phyloP scores from a whole-genome alignment of 176 grass and related monocot genomes.

The Aechmea fasciata region DNA sequence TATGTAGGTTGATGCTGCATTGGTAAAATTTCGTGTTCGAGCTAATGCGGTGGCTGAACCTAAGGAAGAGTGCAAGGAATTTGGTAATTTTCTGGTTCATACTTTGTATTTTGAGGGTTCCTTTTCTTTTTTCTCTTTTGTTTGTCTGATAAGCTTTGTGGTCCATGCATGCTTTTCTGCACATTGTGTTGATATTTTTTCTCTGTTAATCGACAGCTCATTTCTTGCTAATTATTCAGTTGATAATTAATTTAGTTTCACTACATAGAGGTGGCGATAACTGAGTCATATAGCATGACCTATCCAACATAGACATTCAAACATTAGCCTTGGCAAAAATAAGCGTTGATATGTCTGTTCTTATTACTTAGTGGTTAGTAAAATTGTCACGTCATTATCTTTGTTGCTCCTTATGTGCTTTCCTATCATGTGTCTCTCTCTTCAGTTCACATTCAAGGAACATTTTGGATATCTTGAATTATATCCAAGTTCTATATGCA shows the following conservation, averaged over 20 bases:
- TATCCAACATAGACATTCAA: not conserved
- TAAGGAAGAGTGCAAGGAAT: conserved; percentile 13
- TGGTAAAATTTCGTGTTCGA: conserved; percentile 21
- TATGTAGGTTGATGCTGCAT: conserved; percentile 19
- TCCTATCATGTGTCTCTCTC: no score
- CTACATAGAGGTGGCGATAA: not conserved
- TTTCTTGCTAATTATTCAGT: not conserved
- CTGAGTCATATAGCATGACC: not conserved
- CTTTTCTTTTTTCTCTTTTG: conserved; percentile 11
- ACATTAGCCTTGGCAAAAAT: not conserved
- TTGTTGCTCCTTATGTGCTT: no score
- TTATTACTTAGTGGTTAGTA: no score
- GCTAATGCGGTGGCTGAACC: conserved; percentile 5
- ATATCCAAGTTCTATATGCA: not conserved
- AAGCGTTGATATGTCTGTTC: no score
- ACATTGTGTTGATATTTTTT: no score
- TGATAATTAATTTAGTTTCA: not conserved
- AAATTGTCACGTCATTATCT: no score
- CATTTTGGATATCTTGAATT: not conserved
- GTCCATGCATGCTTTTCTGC: not conserved
- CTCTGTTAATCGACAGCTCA: no score
- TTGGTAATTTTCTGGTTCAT: conserved; percentile 18
- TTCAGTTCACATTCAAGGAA: no score
- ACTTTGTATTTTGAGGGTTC: conserved; percentile 11
- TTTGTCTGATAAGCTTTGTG: conserved; percentile 28